phyloP scores from a whole-genome alignment of 2,329 filamentous ascomycete species.

The Iodosphaeria phyllophila region DNA sequence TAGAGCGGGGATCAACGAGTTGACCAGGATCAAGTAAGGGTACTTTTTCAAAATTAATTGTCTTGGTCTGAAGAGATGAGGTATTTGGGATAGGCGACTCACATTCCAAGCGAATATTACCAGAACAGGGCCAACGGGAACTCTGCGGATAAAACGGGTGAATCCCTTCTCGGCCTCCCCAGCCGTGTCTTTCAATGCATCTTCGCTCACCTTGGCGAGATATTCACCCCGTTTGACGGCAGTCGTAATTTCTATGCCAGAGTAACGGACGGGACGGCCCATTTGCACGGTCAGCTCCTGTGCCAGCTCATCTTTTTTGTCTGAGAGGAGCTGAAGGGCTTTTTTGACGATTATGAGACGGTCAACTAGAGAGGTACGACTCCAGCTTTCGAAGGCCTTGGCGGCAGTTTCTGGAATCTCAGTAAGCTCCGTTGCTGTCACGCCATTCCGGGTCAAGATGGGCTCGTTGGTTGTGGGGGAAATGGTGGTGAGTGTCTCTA shows the following conservation, averaged over 20 bases:
- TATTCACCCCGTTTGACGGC: conserved; percentile 76
- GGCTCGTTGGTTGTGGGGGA: conserved; percentile 79
- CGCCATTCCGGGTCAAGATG: conserved; percentile 61
- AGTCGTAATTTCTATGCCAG: conserved; percentile 65
- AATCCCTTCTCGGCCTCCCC: conserved; percentile 78
- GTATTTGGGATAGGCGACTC: conserved; percentile 15
- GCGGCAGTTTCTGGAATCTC: conserved; percentile 53
- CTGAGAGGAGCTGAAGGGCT: conserved; percentile 51
- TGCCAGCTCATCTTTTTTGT: conserved; percentile 62
- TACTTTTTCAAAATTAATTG: conserved; percentile 41
- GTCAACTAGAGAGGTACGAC: conserved; percentile 53
- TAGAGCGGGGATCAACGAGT: conserved; percentile 81
- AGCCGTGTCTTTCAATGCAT: conserved; percentile 60
- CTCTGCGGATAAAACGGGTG: conserved; percentile 75
- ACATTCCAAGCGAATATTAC: conserved; percentile 95
- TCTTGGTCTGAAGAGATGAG: not conserved
- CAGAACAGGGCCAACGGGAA: conserved; percentile 72
- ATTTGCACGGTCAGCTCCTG: conserved; percentile 84
- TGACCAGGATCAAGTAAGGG: conserved; percentile 83
- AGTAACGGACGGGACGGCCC: conserved; percentile 82
- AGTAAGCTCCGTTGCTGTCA: conserved; percentile 50
- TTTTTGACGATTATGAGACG: conserved; percentile 67
- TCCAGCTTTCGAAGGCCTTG: conserved; percentile 59
- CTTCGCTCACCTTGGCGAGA: conserved; percentile 64
- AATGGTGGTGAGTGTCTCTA: conserved; percentile 56